A percentile compares a stretch with the other conserved stretches of the same genome.
These are phyloP conservation scores for Erythrobasidium hasegawianum DNA, from an alignment of 1,284 basidiomycete species.

Conservation along the genomic window DNA sequence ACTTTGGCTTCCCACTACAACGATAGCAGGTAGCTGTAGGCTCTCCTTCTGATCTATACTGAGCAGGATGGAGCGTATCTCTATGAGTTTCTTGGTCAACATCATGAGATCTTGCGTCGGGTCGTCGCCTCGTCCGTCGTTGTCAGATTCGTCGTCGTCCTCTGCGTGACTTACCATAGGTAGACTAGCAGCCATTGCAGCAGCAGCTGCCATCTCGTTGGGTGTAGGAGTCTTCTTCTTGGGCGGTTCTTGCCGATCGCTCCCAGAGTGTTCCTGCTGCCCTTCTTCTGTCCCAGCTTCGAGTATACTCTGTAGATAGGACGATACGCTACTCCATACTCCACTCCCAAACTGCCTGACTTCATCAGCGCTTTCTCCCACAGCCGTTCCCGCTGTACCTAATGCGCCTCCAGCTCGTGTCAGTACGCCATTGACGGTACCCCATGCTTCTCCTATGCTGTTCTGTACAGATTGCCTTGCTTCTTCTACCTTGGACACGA, in stretches of 20 bases:
- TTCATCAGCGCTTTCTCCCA: conserved; percentile 21
- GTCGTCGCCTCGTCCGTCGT: not conserved
- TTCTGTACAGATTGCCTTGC: conserved; percentile 14
- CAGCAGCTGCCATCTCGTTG: conserved; percentile 15
- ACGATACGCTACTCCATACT: conserved; percentile 9
- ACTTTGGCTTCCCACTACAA: conserved; percentile 96
- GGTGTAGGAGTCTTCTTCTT: not conserved
- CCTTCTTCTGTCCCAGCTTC: conserved; percentile 15
- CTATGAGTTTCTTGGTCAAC: conserved; percentile 90
- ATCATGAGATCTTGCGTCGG: conserved; percentile 64
- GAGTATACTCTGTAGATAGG: conserved; percentile 14
- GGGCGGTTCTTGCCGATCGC: not conserved
- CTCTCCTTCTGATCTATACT: conserved; percentile 93
- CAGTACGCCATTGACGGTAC: conserved; percentile 5
- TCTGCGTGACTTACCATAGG: conserved; percentile 4
- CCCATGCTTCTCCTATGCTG: conserved; percentile 13
- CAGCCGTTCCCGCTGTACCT: conserved; percentile 6
- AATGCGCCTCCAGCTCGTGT: not conserved
- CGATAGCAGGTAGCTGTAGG: conserved; percentile 91
- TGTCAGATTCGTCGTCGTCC: conserved; percentile 3
- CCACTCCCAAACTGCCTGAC: conserved; percentile 23
- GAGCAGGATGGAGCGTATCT: conserved; percentile 87
- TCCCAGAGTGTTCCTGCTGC: not conserved
- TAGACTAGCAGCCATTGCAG: conserved; percentile 14
- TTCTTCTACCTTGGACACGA: conserved; percentile 26